A percentile compares a stretch with the other conserved stretches of the same genome.
These are phyloP conservation scores for Mortierella sp. DNA, from an alignment of 371 early-diverging fungal genomes.

Conservation along the genomic window DNA sequence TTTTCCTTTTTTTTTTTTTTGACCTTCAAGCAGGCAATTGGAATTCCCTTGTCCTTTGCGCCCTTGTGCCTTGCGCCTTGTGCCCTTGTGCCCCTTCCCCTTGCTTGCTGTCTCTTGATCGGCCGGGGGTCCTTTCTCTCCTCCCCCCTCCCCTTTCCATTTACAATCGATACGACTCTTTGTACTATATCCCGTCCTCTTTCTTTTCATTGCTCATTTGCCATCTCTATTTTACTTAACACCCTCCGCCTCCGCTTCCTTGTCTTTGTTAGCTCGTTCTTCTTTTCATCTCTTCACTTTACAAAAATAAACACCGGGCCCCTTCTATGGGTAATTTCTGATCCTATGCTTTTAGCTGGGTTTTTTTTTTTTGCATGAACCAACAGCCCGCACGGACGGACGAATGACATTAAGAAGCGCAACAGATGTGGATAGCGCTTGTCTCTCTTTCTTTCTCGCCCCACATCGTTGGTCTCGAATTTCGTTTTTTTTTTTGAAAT, in stretches of 20 bases:
- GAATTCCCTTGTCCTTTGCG: not conserved
- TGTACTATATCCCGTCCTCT: conserved; percentile 2
- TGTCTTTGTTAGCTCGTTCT: not conserved
- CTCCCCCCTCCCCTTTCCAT: not conserved
- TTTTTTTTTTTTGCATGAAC: too few species aligned
- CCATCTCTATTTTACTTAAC: not conserved
- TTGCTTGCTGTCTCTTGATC: not conserved
- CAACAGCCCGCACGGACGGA: too few species aligned
- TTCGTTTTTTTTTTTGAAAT: too few species aligned
- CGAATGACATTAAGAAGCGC: too few species aligned
- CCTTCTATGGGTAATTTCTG: too few species aligned
- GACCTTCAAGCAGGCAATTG: not conserved
- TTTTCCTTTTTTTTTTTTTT: not conserved
- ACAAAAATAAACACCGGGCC: not conserved
- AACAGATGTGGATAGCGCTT: too few species aligned
- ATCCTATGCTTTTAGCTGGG: too few species aligned
- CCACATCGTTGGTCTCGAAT: too few species aligned
- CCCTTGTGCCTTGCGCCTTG: not conserved
- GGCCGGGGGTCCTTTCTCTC: not conserved
- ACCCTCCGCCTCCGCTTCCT: not conserved
- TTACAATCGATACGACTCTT: not conserved
- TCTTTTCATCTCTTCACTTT: not conserved
- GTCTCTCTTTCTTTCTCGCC: too few species aligned
- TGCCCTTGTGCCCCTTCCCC: not conserved
- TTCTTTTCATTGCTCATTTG: not conserved